phyloP scores from a whole-genome alignment of 1,139 yeast species.

The Entelexis sorbosivorans region DNA sequence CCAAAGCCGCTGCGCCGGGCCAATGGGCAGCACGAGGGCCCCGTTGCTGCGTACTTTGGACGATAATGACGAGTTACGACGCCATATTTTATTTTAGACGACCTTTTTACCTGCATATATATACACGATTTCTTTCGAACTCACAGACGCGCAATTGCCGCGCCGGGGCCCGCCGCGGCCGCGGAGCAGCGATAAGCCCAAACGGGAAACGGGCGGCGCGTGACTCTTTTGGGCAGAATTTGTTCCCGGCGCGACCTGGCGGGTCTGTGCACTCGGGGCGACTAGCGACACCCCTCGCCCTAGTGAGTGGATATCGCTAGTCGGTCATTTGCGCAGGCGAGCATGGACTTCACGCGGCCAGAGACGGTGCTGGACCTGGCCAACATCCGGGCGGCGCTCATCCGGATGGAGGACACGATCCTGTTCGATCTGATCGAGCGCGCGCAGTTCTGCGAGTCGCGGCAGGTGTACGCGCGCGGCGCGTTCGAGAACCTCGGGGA shows the following conservation, averaged over 20 bases:
- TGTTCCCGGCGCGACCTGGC: no score
- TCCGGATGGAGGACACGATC: constrained; percentile 93
- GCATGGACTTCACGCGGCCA: constrained; percentile 82
- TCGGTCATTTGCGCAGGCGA: neutral
- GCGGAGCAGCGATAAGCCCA: no score
- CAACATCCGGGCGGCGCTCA: constrained; percentile 74
- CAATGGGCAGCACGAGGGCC: constrained; percentile 11
- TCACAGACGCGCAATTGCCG: no score
- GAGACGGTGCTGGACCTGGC: constrained; percentile 67
- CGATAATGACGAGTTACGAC: neutral
- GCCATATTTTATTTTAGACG: neutral
- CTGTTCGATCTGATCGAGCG: constrained; percentile 87
- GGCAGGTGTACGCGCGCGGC: constrained; percentile 56
- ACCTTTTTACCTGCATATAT: neutral
- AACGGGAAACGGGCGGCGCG: neutral
- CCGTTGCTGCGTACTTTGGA: constrained; percentile 16
- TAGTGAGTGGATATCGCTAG: neutral
- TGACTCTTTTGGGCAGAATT: neutral
- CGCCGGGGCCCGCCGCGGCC: no score
- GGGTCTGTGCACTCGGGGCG: neutral
- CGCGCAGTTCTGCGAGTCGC: constrained; percentile 71
- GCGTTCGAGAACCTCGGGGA: constrained; percentile 46
- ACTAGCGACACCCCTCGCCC: neutral
- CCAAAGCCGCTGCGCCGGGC: neutral
- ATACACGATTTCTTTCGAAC: no score